Percentiles rank a stretch among this genome's conserved stretches.
phyloP scores from a whole-genome alignment of 140 eudicot species.

The Cichorium intybus region DNA sequence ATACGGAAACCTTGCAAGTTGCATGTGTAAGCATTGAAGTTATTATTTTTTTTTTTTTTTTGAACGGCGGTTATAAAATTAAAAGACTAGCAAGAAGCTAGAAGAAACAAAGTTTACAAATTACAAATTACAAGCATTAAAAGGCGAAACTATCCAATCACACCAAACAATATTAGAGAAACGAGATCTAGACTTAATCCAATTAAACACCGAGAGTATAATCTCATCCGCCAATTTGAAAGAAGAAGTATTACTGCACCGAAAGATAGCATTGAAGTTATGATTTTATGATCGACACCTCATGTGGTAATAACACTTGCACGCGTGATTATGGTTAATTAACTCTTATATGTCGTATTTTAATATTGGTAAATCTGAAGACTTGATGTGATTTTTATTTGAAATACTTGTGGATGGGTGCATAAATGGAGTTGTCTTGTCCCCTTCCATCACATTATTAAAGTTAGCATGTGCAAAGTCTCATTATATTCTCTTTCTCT shows the following conservation, averaged over 20 bases:
- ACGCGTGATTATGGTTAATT: not conserved
- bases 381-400: not conserved
- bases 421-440: constrained; percentile 9
- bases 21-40: not conserved
- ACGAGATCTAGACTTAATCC: no score
- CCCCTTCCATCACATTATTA: not conserved
- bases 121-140: no score
- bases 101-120: no score
- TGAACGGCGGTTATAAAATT: no score
- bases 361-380: not conserved
- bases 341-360: not conserved
- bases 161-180: no score
- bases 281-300: not conserved
- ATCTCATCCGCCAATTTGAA: no score
- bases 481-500: not conserved
- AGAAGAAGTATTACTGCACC: no score
- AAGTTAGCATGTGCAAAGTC: not conserved
- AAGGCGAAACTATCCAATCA: no score
- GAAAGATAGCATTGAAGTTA: not conserved
- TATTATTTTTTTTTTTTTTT: no score
- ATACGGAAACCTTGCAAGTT: not conserved
- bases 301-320: not conserved
- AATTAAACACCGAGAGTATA: no score
- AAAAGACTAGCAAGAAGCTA: no score
- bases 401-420: constrained; percentile 6